phyloP scores from a whole-genome alignment of 2,329 filamentous ascomycete species.

The Fusarium zealandicum region DNA sequence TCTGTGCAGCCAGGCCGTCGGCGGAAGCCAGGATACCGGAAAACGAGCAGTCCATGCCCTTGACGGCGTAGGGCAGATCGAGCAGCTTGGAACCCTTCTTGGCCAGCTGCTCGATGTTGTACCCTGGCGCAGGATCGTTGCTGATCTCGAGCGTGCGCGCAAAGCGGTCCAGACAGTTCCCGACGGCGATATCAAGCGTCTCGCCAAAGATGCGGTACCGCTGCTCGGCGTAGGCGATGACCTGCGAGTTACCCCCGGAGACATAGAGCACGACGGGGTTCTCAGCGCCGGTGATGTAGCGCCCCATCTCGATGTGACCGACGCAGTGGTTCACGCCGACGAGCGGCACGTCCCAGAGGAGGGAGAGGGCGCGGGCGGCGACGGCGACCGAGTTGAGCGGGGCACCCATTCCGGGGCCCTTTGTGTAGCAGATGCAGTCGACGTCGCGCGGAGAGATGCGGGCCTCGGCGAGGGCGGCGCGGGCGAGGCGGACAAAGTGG shows the following conservation, averaged over 20 bases:
- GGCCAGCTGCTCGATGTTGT: slow-evolving; percentile 97
- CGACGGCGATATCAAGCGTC: slow-evolving; percentile 95
- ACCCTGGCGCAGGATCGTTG: slow-evolving; percentile 95
- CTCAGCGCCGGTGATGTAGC: slow-evolving; percentile 85
- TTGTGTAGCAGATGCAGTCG: slow-evolving; percentile 94
- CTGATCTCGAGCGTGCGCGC: slow-evolving; percentile 88
- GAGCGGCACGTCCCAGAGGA: slow-evolving; percentile 88
- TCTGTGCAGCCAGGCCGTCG: slow-evolving; percentile 78
- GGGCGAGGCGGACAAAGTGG: slow-evolving; percentile 84
- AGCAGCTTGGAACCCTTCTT: slow-evolving; percentile 75
- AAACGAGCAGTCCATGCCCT: slow-evolving; percentile 98
- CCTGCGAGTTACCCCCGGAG: slow-evolving; percentile 94
- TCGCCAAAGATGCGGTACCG: slow-evolving; percentile 98
- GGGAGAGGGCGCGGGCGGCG: slow-evolving; percentile 78
- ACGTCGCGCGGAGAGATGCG: slow-evolving; percentile 69
- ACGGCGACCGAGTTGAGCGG: slow-evolving; percentile 87
- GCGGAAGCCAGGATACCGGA: slow-evolving; percentile 87
- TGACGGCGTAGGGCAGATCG: slow-evolving; percentile 93
- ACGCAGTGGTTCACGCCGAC: slow-evolving; percentile 98
- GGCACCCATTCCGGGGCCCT: slow-evolving; percentile 95
- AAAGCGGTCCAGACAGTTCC: slow-evolving; percentile 96
- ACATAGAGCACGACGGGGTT: slow-evolving; percentile 98
- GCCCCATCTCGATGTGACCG: slow-evolving; percentile 98
- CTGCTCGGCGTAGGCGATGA: slow-evolving; percentile 94
- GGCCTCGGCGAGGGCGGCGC: slow-evolving; percentile 77